Evolutionary conservation across 768 basidiomycete genomes (phyloP).

Genomic region (Lentinus tigrinus): DNA sequence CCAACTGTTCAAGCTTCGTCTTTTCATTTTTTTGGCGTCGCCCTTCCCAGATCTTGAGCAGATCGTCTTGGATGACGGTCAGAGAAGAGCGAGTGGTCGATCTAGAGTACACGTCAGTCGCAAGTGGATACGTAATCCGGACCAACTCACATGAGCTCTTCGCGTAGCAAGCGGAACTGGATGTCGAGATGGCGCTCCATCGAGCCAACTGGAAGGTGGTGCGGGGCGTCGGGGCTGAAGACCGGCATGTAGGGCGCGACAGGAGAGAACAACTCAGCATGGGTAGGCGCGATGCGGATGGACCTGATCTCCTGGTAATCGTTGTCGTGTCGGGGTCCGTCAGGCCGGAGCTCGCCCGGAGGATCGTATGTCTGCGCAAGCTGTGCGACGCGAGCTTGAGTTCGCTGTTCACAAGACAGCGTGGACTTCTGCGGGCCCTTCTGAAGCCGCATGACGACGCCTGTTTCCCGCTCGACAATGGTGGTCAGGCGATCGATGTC

Average conservation of each 20-base stretch:
- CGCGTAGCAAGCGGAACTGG: conserved; percentile 72
- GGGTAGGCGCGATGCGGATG: conserved; percentile 71
- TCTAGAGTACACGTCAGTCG: background rate
- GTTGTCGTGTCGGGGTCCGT: conserved; percentile 68
- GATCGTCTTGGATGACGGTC: conserved; percentile 47
- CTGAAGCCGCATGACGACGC: conserved; percentile 1
- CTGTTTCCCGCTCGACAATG: conserved; percentile 26
- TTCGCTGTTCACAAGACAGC: background rate
- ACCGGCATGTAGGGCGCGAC: conserved; percentile 59
- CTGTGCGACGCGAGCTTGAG: conserved; percentile 19
- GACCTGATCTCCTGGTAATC: conserved; percentile 53
- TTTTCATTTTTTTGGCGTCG: background rate
- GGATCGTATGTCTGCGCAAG: conserved; percentile 21
- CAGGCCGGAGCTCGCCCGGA: conserved; percentile 33
- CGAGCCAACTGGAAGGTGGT: conserved; percentile 52
- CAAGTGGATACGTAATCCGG: background rate
- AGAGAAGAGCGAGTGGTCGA: conserved; percentile 30
- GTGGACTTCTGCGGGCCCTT: background rate
- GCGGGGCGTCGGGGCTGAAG: conserved; percentile 58
- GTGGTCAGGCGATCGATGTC: conserved; percentile 20
- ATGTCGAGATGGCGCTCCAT: conserved; percentile 71
- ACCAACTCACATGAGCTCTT: conserved; percentile 59
- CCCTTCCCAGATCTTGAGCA: conserved; percentile 21
- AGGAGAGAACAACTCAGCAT: conserved; percentile 55
- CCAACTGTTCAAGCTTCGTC: conserved; percentile 26